Evolutionary conservation across 176 grass and related monocot species (phyloP).

Genomic region (Pharus latifolius): DNA sequence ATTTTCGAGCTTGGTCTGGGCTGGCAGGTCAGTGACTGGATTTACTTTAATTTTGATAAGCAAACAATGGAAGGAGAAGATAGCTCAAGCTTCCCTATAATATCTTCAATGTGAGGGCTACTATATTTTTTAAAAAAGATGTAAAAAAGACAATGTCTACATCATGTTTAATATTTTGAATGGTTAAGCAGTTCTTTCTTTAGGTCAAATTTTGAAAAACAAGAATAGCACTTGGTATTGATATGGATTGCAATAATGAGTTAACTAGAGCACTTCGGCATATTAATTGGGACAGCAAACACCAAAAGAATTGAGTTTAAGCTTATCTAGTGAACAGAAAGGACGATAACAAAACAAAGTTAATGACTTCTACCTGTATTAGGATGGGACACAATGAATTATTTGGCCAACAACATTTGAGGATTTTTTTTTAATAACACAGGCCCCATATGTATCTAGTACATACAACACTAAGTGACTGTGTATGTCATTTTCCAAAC

Average conservation of each 20-base stretch:
- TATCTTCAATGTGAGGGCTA: neutral
- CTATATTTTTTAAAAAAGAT: neutral
- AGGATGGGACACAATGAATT: neutral
- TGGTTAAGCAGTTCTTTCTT: neutral
- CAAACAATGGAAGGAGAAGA: neutral
- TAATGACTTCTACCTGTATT: neutral
- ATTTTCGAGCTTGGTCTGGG: neutral
- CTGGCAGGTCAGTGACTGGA: neutral
- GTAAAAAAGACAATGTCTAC: too few species aligned
- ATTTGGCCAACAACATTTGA: constrained; percentile 1
- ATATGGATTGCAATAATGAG: neutral
- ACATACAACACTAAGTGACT: too few species aligned
- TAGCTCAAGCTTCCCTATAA: neutral
- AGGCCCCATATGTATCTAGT: neutral
- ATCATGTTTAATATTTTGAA: too few species aligned
- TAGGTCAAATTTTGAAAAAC: neutral
- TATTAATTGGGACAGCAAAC: neutral
- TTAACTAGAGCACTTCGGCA: neutral
- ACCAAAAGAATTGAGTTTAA: constrained; percentile 6
- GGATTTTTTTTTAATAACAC: neutral
- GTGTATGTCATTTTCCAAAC: too few species aligned
- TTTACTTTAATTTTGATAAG: neutral
- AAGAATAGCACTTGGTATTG: neutral
- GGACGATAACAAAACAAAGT: neutral
- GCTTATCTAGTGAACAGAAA: neutral